phyloP scores from a whole-genome alignment of 257 asterid genomes.

The Galeopsis tetrahit region DNA sequence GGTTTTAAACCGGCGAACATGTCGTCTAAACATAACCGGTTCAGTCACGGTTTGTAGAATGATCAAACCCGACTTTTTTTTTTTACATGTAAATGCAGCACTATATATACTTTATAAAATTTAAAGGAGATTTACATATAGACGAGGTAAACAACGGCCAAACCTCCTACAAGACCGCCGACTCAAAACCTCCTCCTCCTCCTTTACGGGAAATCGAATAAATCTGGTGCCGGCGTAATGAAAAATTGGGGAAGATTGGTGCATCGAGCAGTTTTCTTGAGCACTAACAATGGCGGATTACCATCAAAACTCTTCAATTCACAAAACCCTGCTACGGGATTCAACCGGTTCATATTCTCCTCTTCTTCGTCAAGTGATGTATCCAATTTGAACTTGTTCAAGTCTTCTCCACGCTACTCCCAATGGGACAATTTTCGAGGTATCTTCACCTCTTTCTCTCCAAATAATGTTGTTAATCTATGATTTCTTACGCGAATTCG shows the following conservation, averaged over 20 bases:
- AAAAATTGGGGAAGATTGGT: constrained; percentile 50
- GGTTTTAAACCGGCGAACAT: too few relatives aligned
- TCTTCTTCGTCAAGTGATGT: constrained; percentile 26
- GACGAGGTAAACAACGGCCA: neutral
- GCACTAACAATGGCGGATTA: constrained; percentile 44
- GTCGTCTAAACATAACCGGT: too few relatives aligned
- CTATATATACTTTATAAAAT: too few relatives aligned
- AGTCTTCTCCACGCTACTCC: constrained; percentile 35
- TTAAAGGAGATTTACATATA: neutral
- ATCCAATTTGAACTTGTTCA: constrained; percentile 37
- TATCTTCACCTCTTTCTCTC: constrained; percentile 25
- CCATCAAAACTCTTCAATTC: constrained; percentile 40
- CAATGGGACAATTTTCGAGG: constrained; percentile 56
- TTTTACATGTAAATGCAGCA: too few relatives aligned
- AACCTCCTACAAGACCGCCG: neutral
- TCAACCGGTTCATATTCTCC: constrained; percentile 42
- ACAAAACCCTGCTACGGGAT: constrained; percentile 28
- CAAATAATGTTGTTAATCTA: neutral
- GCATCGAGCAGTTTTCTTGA: constrained; percentile 42
- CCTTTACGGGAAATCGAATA: neutral
- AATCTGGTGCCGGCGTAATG: constrained; percentile 41
- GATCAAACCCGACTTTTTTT: too few relatives aligned
- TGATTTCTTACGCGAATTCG: neutral
- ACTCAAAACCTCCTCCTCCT: neutral
- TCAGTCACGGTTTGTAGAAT: too few relatives aligned